Evolutionary conservation across 2,329 filamentous ascomycete genomes (phyloP), one percentile per base, ranked within the genome.

Genomic region (Pyricularia pennisetigena): DNA sequence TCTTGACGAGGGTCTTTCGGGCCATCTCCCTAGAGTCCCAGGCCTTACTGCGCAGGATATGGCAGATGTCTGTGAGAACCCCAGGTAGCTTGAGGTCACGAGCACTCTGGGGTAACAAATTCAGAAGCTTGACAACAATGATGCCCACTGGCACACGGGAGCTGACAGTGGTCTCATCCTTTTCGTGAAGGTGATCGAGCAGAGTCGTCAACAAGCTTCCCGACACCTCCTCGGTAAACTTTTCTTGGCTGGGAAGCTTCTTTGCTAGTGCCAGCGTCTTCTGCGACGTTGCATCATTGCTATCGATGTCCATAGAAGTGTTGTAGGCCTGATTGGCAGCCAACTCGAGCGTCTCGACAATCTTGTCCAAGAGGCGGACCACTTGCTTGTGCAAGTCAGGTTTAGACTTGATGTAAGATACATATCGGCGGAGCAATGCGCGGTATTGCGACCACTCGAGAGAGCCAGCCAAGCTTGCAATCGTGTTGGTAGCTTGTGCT

Each of bases 91-190:
- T 88, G 69, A 89, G 84, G 65, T 89, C 85, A 75, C 97, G 87
- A 65, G 92, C 86, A 7, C 89, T 82, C 65, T 87, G 81, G 0
- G 95, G 91, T 28, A 99, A 83, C 23, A 97, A 81, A 69, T 90
- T 91, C 67, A 99, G 82, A 20, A 98, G 84, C 78, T 97, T 97
- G 70, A 97, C 90, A 62, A 94, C 87, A 30, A 95, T 93, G 49
- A 97, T 87, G 29, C 93, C 94, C 5, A 97, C 90, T 0, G 94
- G 94, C 41, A 97, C 90, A 76, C 95, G 92, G 67, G 95, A 87
- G 79, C 94, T 97, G 77, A 99, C 94, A 66, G 93, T 94, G 0
- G 93, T 89, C 76, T 99, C 95, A 71, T 98, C 92, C 77, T 97
- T 98, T 74, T 97, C 89, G 73, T 97, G 94, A 30, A 98, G 85